Evolutionary conservation across 2,329 filamentous ascomycete genomes (phyloP).

Genomic region (Epichloe gansuensis): DNA sequence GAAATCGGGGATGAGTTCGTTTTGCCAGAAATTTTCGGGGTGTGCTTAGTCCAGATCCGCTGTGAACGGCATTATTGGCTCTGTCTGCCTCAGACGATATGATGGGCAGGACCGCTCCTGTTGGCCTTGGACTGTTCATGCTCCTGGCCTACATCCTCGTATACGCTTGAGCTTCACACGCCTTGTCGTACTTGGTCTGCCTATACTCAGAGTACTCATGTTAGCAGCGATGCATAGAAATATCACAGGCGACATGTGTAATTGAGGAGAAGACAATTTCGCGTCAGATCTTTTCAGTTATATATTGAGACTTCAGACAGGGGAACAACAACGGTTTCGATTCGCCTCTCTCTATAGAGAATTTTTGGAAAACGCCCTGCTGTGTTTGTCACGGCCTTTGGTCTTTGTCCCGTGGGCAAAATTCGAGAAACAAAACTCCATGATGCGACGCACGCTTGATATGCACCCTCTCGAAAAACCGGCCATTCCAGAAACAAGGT

Average conservation of each 20-base stretch:
- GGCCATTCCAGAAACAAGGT: not conserved
- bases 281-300: conserved; percentile 71
- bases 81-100: not conserved
- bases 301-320: conserved; percentile 35
- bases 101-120: not conserved
- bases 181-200: not conserved
- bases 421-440: conserved; percentile 37
- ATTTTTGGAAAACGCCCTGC: conserved; percentile 5
- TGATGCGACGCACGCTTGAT: conserved; percentile 27
- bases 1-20: conserved; percentile 2
- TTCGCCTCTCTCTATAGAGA: conserved; percentile 9
- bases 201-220: not conserved
- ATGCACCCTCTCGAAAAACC: not conserved
- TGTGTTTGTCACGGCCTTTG: conserved; percentile 49
- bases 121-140: conserved; percentile 3
- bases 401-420: conserved; percentile 33
- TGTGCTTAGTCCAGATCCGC: not conserved
- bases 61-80: not conserved
- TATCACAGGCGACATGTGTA: not conserved
- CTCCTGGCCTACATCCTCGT: conserved; percentile 6
- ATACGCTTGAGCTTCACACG: not conserved
- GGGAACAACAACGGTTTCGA: conserved; percentile 38
- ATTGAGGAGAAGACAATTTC: conserved; percentile 6
- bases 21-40: conserved; percentile 4
- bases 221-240: not conserved